Conservation (phyloP, 2,329 filamentous ascomycete species). For the Hypoxylon sp. region DNA sequence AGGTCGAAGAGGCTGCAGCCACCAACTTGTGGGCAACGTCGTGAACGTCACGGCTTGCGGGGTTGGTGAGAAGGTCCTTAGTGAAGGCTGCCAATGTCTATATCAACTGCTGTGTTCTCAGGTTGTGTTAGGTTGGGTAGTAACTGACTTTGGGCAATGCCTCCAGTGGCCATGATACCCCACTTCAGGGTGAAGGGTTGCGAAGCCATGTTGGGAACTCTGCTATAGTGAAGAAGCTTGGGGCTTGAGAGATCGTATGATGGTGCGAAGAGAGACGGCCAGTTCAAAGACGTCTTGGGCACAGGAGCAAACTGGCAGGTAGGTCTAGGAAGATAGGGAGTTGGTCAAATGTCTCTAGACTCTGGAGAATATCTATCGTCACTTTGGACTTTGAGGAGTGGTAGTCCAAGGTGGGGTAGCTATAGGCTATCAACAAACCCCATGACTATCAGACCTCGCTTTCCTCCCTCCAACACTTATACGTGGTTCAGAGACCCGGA, state of each 20-base stretch:
- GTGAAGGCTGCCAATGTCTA: conserved; percentile 63
- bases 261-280: neutral
- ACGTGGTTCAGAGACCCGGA: neutral
- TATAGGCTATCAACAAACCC: neutral
- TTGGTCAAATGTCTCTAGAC: no score
- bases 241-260: neutral
- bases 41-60: conserved; percentile 70
- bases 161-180: conserved; percentile 68
- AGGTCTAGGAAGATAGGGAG: neutral
- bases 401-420: conserved; percentile 21
- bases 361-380: no score
- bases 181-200: conserved; percentile 60
- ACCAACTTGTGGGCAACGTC: conserved; percentile 80
- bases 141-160: conserved; percentile 65
- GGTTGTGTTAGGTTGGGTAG: neutral
- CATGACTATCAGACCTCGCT: neutral
- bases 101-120: conserved; percentile 11
- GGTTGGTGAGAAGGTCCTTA: conserved; percentile 80
- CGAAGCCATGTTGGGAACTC: conserved; percentile 48
- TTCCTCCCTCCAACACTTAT: neutral
- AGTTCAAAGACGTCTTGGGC: neutral
- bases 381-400: neutral
- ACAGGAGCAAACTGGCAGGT: neutral
- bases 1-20: conserved; percentile 82
- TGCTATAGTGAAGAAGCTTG: neutral